Evolutionary conservation across 2,329 filamentous ascomycete species (phyloP), one percentile per base, ranked within the genome.

Genomic region (Sclerotinia spermophila): DNA sequence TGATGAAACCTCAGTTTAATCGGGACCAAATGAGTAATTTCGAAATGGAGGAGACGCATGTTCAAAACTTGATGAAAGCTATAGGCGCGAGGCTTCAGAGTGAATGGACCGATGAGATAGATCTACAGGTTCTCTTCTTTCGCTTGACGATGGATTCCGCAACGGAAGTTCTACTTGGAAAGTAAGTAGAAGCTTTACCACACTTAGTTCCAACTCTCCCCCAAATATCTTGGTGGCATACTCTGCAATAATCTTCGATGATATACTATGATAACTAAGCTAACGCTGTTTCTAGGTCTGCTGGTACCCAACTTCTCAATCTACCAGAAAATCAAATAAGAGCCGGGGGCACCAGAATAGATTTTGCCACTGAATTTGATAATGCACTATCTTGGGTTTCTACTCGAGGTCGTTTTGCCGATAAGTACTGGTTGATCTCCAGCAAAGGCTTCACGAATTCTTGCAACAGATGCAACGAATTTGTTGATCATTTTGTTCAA

Each of bases 41-140:
- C 33, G 83, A 87, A 42, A 86, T 89, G 68, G 89, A 92, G 73
- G 90, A 93, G 77, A 51, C 1, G 17, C 61, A 65, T 65, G 24
- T 30, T 40, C 45, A 40, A 15, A 82, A 83, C 33, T 90, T 93
- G 78, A 42, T 71, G 27, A 38, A 35, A 17, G 61, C 65, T 35
- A 35, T 74, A 30, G 60, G 71, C 33, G 8, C 27, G 13, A 27
- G 17, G 21, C 56, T 72, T 27, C 65, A 66, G 33, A 33, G 48
- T 30, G 68, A 68, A 42, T 67, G 71, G 40, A 69, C 40, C 2
- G 62, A 42, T n/a, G 83, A 91, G 11, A 27, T 61, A 10, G 87
- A 92, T 73, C 78, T 92, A 8, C 86, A 90, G 72, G 81, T 82
- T 8, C 79, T 90, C 19, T 87, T 92, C 75, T 88, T 89, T 74